Evolutionary conservation across 805 yeast genomes (phyloP), one percentile per base, ranked within the genome.

Genomic region (Candida maris): DNA sequence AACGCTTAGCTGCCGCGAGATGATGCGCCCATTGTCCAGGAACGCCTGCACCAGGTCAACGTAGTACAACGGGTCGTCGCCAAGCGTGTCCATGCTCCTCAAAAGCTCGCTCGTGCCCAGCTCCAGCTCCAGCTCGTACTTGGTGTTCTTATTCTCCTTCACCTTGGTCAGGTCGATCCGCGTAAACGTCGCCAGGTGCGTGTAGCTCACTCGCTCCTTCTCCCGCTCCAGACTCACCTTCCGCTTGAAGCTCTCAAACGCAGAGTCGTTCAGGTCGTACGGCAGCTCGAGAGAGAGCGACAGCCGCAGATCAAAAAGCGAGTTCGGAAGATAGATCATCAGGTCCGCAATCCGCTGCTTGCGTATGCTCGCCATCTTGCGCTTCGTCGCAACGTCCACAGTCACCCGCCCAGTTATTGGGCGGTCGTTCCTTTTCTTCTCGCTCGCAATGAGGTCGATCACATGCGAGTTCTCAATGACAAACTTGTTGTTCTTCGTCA

Each of bases 281-380:
- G 96, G 96, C 41, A 80, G 57, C 75, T 88, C 97, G 19, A 84
- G 60, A 25, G 86, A 77, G 45, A 89, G 62, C 5, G 94, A 79
- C 24, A 88, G 64, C 48, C 95, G 72, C 48, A 81, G 67, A 61
- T 88, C 97, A 54, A 79, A 81, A 59, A 79, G 69, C 21, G 84
- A 76, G 45, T 84, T 81, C 4, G 96, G 96, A 37, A 82, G 73
- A 51, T 75, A 79, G 15, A 88, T 67, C 50, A 76, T 71, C 38
- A 89, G 59, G 54, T 83, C 87, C 2, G 86, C 75, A n/a, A 87
- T 63, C 37, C 91, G 70, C 47, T 76, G 73, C 54, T 88, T 88
- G 42, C 78, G 79, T 35, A 88, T 83, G 28, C 81, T 81, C 21
- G 77, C 79, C 34, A 79, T 77, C 13, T 69, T 64, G 48, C 94